Percentiles rank a stretch among this genome's conserved stretches.
phyloP scores from a whole-genome alignment of 768 basidiomycete species.

The Mycena epipterygia region DNA sequence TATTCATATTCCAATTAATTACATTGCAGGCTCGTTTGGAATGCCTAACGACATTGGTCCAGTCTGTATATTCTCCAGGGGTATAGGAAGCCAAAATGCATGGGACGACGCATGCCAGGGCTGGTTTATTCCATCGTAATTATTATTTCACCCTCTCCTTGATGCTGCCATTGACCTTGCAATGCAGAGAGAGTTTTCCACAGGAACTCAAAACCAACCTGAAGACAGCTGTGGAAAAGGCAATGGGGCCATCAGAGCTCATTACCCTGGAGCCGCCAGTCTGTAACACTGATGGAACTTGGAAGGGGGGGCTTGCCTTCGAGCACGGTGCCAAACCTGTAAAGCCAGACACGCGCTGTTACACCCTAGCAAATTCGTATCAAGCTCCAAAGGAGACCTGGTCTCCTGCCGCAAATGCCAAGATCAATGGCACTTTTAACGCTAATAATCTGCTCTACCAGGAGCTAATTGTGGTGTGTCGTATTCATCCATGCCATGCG shows the following conservation, averaged over 20 bases:
- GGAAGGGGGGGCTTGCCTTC: constrained; percentile 6
- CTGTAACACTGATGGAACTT: background rate
- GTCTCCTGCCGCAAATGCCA: background rate
- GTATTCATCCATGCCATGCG: background rate
- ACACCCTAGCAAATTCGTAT: constrained; percentile 11
- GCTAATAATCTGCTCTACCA: background rate
- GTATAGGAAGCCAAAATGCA: background rate
- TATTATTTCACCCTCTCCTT: background rate
- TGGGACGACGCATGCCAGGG: constrained; percentile 7
- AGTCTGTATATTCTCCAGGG: background rate
- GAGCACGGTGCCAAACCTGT: constrained; percentile 22
- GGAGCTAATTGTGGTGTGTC: constrained; percentile 1
- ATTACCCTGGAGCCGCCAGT: background rate
- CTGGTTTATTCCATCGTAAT: background rate
- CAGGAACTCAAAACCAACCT: background rate
- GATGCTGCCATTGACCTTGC: background rate
- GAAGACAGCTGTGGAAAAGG: background rate
- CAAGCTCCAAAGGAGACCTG: background rate
- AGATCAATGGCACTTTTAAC: background rate
- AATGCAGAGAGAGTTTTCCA: background rate
- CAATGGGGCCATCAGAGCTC: background rate
- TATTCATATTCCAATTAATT: background rate
- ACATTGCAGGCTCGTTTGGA: background rate
- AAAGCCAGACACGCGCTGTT: constrained; percentile 1
- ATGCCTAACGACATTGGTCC: background rate